Evolutionary conservation across 2,329 filamentous ascomycete genomes (phyloP), one percentile per base, ranked within the genome.

Genomic region (Fusarium concolor): DNA sequence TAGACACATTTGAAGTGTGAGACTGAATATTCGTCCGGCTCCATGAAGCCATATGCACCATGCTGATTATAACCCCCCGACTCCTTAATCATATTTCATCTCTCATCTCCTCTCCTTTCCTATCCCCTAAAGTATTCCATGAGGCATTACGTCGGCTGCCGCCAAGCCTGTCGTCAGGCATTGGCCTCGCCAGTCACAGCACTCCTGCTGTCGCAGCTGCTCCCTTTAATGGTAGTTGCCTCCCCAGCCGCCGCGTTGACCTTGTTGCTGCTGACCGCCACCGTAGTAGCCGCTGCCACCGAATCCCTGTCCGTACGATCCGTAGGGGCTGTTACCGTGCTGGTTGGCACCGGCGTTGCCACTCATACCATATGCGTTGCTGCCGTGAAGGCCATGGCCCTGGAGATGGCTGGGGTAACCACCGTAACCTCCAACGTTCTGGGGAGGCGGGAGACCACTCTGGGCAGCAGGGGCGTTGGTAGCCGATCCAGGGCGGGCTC

Each of bases 401-500:
- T 84, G 83, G 46, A 87, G 75, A 71, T 88, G 86, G 74, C 80
- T 84, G 11, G 85, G 85, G 72, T 88, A 89, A 53, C 82, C 84
- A 47, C 82, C 83, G 71, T 88, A 89, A 43, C 79, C 83, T 51
- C 83, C 83, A 79, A 87, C 86, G 67, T 78, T 80, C 41, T 86
- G 84, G 67, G 87, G 86, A 28, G 86, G 86, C 4, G 86, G 87
- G 12, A 88, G 83, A 28, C 86, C 85, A 39, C 81, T 77, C 76
- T 86, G 85, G 22, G 72, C 77, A 42, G 84, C 80, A 6, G 85
- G 80, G 4, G 80, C 81, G 54, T 81, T 87, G 9, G 85, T 81
- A 14, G 86, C 86, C 31, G 87, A 89, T 44, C 86, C 86, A 9
- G 87, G 87, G 17, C 87, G 85, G 24, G 85, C 84, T 43, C 84